Evolutionary conservation across 2,329 filamentous ascomycete genomes (phyloP), one percentile per base, ranked within the genome.

Genomic region (Fusarium caatingaense): DNA sequence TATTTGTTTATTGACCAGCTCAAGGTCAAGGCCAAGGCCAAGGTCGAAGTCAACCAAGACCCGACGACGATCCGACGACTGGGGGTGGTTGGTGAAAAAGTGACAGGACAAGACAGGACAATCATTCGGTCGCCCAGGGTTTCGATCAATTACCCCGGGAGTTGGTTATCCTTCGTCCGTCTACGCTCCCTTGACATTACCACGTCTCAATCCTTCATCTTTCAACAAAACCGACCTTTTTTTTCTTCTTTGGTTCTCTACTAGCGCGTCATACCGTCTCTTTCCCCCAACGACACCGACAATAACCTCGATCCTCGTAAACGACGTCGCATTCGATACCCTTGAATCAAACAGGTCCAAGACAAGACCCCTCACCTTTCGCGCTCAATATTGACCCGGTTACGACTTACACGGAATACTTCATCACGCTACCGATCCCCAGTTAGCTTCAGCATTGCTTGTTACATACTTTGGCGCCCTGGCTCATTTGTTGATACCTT

Each of bases 41-140:
- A 34, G 34, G 53, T n/a, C n/a, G n/a, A n/a, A n/a, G n/a, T 47
- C 54, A 42, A 59, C 46, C 49, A 51, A 51, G 48, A 56, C 64
- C 59, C 58, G 40, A 60, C 68, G 57, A 60, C 60, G 42, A 71
- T 64, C 54, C 44, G 58, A 66, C 66, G 60, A 66, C 63, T 72
- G 50, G 70, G 42, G 70, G 66, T 69, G 63, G 58, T 68, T 67
- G 69, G 69, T 56, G 10, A 71, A 72, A 62, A 64, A 66, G 65
- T 51, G 57, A 66, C 18, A 40, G 34, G 28, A 32, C 27, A 48
- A 16, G 45, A 48, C 45, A 46, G n/a, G 45, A 48, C 45, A 37
- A 37, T 37, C 56, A 65, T 50, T 68, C 42, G 30, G 59, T 58
- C 56, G 58, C 56, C 68, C 54, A 56, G 61, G 62, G 62, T 59